phyloP scores from a whole-genome alignment of 352 stramenopile genomes.

The Phytophthora uliginosa region DNA sequence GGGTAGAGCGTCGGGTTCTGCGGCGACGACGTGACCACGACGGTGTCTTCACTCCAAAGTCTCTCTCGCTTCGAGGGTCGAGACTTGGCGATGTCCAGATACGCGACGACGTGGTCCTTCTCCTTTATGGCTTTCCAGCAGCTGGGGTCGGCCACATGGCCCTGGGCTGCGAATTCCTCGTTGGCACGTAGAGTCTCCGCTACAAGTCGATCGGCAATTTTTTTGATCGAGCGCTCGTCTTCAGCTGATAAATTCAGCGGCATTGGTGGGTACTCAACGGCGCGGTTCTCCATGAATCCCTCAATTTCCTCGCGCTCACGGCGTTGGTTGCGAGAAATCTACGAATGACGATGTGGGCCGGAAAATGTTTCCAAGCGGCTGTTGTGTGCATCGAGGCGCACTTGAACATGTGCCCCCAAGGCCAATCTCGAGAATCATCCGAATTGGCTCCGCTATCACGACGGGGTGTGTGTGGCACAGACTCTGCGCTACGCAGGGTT shows the following conservation, averaged over 20 bases:
- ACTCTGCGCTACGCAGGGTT: conserved; percentile 17
- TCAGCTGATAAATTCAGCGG: conserved; percentile 46
- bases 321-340: conserved; percentile 1
- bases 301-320: not conserved
- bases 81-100: conserved; percentile 42
- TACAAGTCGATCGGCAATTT: conserved; percentile 58
- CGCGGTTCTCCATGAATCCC: conserved; percentile 21
- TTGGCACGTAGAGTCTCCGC: conserved; percentile 63
- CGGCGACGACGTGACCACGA: conserved; percentile 35
- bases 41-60: conserved; percentile 50
- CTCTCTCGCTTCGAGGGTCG: conserved; percentile 22
- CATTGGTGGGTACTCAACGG: conserved; percentile 22
- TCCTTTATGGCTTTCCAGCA: conserved; percentile 63
- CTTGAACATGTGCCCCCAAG: conserved; percentile 19
- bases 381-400: conserved; percentile 4
- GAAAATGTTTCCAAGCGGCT: conserved; percentile 20
- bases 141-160: conserved; percentile 35
- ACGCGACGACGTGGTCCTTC: conserved; percentile 60
- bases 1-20: conserved; percentile 36
- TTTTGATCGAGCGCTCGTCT: conserved; percentile 50
- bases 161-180: conserved; percentile 51
- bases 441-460: conserved; percentile 20
- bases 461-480: conserved; percentile 10
- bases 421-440: conserved; percentile 34
- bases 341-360: conserved; percentile 21